phyloP scores from a whole-genome alignment of 805 yeast species.

The Ogataea paradorogensis region DNA sequence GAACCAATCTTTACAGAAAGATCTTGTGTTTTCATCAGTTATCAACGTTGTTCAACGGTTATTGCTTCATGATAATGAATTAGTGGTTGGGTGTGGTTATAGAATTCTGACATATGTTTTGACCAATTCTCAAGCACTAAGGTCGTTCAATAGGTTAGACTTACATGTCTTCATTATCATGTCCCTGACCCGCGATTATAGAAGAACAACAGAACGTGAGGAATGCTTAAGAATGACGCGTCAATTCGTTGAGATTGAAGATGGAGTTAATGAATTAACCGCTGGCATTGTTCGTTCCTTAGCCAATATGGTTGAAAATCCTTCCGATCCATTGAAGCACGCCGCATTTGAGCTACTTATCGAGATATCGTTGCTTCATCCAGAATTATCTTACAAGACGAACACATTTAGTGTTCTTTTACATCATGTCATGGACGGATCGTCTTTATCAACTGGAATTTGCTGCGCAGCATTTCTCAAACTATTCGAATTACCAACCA shows the following conservation, averaged over 20 bases:
- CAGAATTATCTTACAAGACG: conserved; percentile 41
- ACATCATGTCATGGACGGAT: conserved; percentile 53
- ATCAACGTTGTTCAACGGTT: conserved; percentile 55
- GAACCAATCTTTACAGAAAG: conserved; percentile 60
- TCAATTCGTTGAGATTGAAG: conserved; percentile 50
- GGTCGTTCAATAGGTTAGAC: conserved; percentile 49
- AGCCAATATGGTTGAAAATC: conserved; percentile 57
- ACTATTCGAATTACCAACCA: conserved; percentile 54
- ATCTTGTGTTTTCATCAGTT: conserved; percentile 57
- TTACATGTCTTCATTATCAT: conserved; percentile 62
- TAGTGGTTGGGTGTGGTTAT: conserved; percentile 73
- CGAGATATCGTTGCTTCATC: conserved; percentile 46
- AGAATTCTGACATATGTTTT: conserved; percentile 67
- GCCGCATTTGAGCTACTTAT: conserved; percentile 53
- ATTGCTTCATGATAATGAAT: conserved; percentile 46
- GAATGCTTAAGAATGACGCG: conserved; percentile 76
- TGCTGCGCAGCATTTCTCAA: conserved; percentile 48
- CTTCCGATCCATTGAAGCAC: conserved; percentile 48
- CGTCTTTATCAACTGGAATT: conserved; percentile 41
- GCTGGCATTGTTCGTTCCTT: conserved; percentile 67
- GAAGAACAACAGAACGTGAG: conserved; percentile 57
- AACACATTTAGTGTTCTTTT: conserved; percentile 44
- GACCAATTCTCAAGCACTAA: conserved; percentile 51
- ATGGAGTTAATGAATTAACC: conserved; percentile 52
- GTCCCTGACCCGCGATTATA: conserved; percentile 55